Base-by-base conservation (phyloP, 2,329 filamentous ascomycete species). In the Aureobasidium sp. region DNA sequence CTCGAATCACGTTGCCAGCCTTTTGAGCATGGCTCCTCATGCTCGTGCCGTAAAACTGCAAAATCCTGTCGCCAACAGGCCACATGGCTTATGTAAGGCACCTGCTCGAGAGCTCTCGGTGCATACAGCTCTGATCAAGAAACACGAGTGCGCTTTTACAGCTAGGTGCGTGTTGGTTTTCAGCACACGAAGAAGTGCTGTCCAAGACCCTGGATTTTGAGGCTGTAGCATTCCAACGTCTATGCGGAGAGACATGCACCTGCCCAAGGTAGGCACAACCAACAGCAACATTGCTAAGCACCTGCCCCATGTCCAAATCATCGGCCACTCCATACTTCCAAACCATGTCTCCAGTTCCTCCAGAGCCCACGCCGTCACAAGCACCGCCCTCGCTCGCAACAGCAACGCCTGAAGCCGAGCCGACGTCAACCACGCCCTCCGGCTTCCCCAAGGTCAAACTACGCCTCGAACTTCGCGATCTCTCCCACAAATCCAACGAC, bases 401-500 rank as follows among this genome's bases (percentile, higher is more conserved):
- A 25, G 17, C 23, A 6, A 58, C 21, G 25, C 37, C 9, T 38
- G 54, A 51, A 7, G 27, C 45, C 17, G 23, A 47, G 33, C 21
- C 53, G 17, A 31, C 21, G 58, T 69, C 17, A 68, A 66, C 19
- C 71, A 72, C 40, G 25, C 4, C 15, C 21, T 51, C 47, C 7
- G 61, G 67, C 19, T 70, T 72, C 62, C 72, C 73, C n/a, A 72
- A 72, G 33, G 76, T 77, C 2, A 72, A 77, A 40, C 73, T 79
- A 10, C 76, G 78, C 50, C 72, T 80, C 31, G 73, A 79, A 64
- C 68, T 79, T 38, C 73, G 75, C 57, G 79, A 83, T 64, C 71
- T 83, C 38, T 74, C 74, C 37, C 77, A 79, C 73, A 73, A 81
- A 1, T 89, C 87, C 60, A 75, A 86, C 5, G 71, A 76, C 33